phyloP scores from a whole-genome alignment of 2,329 filamentous ascomycete genomes.

The Colletotrichum musicola region DNA sequence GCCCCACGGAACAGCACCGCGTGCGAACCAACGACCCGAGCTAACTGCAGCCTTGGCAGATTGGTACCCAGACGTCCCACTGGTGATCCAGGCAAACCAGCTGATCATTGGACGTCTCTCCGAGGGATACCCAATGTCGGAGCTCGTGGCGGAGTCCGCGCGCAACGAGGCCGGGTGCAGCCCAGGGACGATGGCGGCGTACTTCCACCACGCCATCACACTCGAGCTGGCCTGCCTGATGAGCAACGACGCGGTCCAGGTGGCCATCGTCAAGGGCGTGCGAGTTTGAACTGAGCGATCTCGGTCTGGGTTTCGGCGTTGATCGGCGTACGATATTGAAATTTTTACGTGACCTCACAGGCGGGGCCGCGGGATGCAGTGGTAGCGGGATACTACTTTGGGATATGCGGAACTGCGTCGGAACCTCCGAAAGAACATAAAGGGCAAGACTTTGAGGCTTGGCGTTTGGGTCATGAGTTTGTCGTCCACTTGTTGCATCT shows the following conservation, averaged over 20 bases:
- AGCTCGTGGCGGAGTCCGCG: constrained; percentile 32
- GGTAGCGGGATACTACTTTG: too few species aligned
- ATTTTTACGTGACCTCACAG: too few species aligned
- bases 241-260: constrained; percentile 32
- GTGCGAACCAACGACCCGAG: background rate
- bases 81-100: constrained; percentile 37
- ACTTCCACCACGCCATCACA: constrained; percentile 34
- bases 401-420: too few species aligned
- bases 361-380: too few species aligned
- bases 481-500: too few species aligned
- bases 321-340: background rate
- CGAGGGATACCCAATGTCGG: constrained; percentile 25
- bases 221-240: constrained; percentile 35
- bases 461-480: too few species aligned
- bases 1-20: background rate
- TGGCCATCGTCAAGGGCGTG: constrained; percentile 32
- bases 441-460: too few species aligned
- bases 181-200: constrained; percentile 35
- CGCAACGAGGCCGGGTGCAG: constrained; percentile 31
- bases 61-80: constrained; percentile 35
- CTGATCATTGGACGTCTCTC: constrained; percentile 33
- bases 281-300: constrained; percentile 8
- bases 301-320: constrained; percentile 10
- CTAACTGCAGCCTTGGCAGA: constrained; percentile 1
- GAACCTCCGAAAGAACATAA: too few species aligned